phyloP scores from a whole-genome alignment of 306 rosid genomes.

The Canavalia gladiata region DNA sequence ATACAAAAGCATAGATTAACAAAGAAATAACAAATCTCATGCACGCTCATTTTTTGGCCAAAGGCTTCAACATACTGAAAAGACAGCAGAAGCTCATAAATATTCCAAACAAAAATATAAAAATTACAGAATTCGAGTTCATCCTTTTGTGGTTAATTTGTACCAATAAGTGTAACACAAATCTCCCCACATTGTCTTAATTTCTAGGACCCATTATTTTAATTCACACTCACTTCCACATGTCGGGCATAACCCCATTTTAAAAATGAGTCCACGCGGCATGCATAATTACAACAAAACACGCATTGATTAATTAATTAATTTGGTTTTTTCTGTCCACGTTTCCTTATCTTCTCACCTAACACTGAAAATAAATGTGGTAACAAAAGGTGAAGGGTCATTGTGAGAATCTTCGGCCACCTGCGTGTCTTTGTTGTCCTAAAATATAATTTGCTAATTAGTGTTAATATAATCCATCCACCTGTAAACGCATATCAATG shows the following conservation, averaged over 20 bases:
- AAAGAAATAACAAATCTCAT: conserved; percentile 44
- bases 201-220: conserved; percentile 35
- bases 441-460: conserved; percentile 28
- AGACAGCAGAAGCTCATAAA: conserved; percentile 49
- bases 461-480: conserved; percentile 47
- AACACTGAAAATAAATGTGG: conserved; percentile 15
- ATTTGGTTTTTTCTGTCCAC: neutral
- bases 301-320: conserved; percentile 37
- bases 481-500: conserved; percentile 50
- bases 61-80: conserved; percentile 39
- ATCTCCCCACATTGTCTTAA: conserved; percentile 50
- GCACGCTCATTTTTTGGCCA: conserved; percentile 36
- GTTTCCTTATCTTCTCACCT: conserved; percentile 39
- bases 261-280: conserved; percentile 54
- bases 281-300: conserved; percentile 47
- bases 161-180: conserved; percentile 16
- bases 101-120: neutral
- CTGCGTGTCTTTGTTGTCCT: conserved; percentile 44
- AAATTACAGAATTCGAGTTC: conserved; percentile 29
- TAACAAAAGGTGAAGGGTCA: conserved; percentile 28
- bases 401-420: conserved; percentile 46
- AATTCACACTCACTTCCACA: conserved; percentile 59
- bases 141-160: conserved; percentile 37
- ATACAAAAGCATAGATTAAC: conserved; percentile 46
- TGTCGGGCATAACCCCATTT: conserved; percentile 51